A percentile compares a stretch with the other conserved stretches of the same genome.
These are phyloP conservation scores for Trypanosoma conorhini DNA, from an alignment of 208 protist species.

Conservation along the genomic window DNA sequence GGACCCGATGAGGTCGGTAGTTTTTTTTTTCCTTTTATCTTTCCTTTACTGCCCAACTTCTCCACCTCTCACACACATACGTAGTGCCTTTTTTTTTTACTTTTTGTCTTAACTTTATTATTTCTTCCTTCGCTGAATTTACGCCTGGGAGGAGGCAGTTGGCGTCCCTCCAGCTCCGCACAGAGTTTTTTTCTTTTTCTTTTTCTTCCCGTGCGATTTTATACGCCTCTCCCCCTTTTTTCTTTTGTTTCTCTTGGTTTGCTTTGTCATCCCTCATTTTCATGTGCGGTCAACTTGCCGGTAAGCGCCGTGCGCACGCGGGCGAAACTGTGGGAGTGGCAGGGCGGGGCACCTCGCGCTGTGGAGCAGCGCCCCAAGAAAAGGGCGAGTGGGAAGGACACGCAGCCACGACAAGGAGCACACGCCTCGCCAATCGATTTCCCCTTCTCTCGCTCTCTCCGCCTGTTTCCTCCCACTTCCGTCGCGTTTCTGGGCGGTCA, in stretches of 20 bases:
- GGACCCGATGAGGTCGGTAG: not conserved
- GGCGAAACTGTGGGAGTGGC: too few species aligned
- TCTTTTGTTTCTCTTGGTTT: not conserved
- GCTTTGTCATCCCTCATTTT: not conserved
- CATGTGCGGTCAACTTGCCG: not conserved
- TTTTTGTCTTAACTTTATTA: not conserved
- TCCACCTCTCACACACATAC: too few species aligned
- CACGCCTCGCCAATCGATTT: not conserved
- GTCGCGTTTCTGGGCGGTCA: constrained; percentile 6
- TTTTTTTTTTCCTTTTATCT: not conserved
- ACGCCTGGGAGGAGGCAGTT: too few species aligned
- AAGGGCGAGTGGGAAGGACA: not conserved
- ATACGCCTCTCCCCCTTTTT: not conserved
- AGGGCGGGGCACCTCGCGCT: too few species aligned
- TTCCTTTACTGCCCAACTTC: not conserved
- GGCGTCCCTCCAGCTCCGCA: not conserved
- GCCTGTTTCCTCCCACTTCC: not conserved
- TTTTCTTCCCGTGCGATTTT: not conserved
- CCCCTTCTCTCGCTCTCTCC: not conserved
- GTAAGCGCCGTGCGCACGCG: not conserved
- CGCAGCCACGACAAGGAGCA: not conserved
- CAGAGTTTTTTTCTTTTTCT: not conserved
- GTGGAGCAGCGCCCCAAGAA: too few species aligned
- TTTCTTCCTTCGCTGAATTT: not conserved
- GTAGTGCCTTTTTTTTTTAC: not conserved